Base-by-base conservation (phyloP, 371 early-diverging fungal species). In the Syncephalastrum racemosum region DNA sequence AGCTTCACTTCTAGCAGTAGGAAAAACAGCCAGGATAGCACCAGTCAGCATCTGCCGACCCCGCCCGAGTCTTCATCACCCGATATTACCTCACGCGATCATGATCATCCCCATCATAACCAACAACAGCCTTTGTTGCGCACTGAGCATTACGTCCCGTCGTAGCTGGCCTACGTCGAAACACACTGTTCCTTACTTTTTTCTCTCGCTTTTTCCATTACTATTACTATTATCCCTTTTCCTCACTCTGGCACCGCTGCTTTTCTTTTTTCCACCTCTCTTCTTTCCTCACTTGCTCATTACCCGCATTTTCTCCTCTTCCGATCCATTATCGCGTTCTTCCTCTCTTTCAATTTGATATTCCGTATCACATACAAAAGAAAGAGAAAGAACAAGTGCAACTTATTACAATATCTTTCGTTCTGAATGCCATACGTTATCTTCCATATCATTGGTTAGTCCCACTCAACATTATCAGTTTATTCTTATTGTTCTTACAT, bases 31-130 rank as follows among this genome's bases (percentile, higher is more conserved):
- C 49, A 49, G 19, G 22, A 25, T 25, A 23, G 31, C 52, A 18
- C 22, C 13, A 53, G 22, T 53, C 59, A 47, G 14, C 56, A 56
- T 40, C 45, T 66, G 22, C 66, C 66, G 22, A 66, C 66, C 24
- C 66, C 66, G 23, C 66, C 66, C 13, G 59, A 53, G 22, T 59
- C 62, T 8, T 58, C 62, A n/a, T 57, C 64, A 36, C 64, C 64
- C 15, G 39, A 18, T 31, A 23, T 46, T 14, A 50, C 46, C 15
- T 46, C 36, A 31, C 36, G 36, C 36, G 36, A 31, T 31, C 36
- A 31, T 8, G n/a, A 22, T 45, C 60, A 3, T 54, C 60, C 24
- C 50, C 61, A 20, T 55, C 61, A 41, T 43, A 31, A 31, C 36
- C 36, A 31, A 10, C 36, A 31, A 12, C 36, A 31, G 36, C 36